Percentiles rank a stretch among this genome's conserved stretches.
Conservation (phyloP, 1,284 basidiomycete genomes). For the Coniferiporia sulphurascens region DNA sequence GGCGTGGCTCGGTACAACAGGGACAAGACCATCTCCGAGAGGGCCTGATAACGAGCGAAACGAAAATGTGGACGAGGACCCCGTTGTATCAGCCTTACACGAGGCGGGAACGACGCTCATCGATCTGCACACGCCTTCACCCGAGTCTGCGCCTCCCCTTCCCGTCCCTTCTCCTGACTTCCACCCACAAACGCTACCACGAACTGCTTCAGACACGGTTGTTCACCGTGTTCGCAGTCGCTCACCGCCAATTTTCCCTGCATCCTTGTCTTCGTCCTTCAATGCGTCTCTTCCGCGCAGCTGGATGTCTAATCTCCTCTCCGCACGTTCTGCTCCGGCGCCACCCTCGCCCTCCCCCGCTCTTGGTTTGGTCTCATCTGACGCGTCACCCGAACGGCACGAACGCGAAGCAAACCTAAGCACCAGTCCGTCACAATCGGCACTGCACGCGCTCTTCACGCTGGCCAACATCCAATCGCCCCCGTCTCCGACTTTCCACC, state of each 20-base stretch:
- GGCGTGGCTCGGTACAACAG: constrained; percentile 39
- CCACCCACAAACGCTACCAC: neutral
- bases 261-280: constrained; percentile 6
- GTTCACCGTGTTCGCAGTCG: constrained; percentile 3
- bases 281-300: constrained; percentile 17
- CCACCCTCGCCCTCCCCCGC: constrained; percentile 10
- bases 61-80: neutral
- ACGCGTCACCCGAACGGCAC: neutral
- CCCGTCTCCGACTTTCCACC: neutral
- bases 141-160: neutral
- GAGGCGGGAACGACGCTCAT: constrained; percentile 12
- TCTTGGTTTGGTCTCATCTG: neutral
- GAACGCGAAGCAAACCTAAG: neutral
- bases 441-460: constrained; percentile 13
- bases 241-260: constrained; percentile 8
- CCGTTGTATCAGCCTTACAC: neutral
- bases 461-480: neutral
- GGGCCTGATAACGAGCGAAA: neutral
- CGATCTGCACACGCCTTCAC: constrained; percentile 4
- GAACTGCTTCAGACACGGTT: constrained; percentile 12
- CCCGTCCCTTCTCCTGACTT: neutral
- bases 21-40: neutral
- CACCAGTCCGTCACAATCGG: constrained; percentile 12
- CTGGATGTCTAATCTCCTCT: constrained; percentile 24
- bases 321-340: constrained; percentile 10